Base-by-base conservation (phyloP, 2,329 filamentous ascomycete species). In the Colletotrichum nymphaeae region DNA sequence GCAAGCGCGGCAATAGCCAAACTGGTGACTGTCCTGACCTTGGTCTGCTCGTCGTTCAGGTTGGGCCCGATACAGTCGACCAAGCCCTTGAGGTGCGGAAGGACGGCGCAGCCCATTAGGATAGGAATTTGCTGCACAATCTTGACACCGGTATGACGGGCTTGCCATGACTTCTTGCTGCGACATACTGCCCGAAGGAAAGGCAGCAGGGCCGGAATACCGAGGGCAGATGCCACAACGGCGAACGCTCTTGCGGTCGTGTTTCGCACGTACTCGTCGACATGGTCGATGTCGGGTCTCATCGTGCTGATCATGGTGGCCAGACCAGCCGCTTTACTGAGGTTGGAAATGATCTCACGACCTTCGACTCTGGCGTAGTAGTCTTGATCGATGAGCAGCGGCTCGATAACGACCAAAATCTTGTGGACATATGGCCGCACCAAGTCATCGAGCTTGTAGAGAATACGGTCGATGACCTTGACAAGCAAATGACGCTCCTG, bases 241-340 rank as follows among this genome's bases (percentile, higher is more conserved):
- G 97, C 97, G 80, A 99, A 99, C 1, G 97, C 97, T 86, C 97
- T 90, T 67, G 97, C 97, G 2, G 97, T 99, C 1, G 97, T 99
- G 84, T 99, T 99, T 81, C 97, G 92, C 14, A 99, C 97, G 81
- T 99, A 99, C 82, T 99, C 97, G 79, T 99, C 97, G 30, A 97
- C 94, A 79, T 99, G 97, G 78, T 99, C 97, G 76, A 99, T 98
- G 89, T 99, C 97, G 0, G 97, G 97, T 79, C 97, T 90, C 97
- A 99, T 99, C 9, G 95, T 98, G 84, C 95, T 98, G 82, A 99
- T 99, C 97, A 99, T 99, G 78, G 97, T 97, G 22, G 97, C 97
- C 67, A 99, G 90, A 81, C 97, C 97, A 75, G 97, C 97, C 28
- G 97, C 97, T 84, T 99, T 99, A 81, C 94, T 94, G 63, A 99